Percentiles rank a stretch among this genome's conserved stretches.
Evolutionary conservation across 495 filamentous ascomycete species (phyloP).

Genomic region (Lindgomyces ingoldianus): DNA sequence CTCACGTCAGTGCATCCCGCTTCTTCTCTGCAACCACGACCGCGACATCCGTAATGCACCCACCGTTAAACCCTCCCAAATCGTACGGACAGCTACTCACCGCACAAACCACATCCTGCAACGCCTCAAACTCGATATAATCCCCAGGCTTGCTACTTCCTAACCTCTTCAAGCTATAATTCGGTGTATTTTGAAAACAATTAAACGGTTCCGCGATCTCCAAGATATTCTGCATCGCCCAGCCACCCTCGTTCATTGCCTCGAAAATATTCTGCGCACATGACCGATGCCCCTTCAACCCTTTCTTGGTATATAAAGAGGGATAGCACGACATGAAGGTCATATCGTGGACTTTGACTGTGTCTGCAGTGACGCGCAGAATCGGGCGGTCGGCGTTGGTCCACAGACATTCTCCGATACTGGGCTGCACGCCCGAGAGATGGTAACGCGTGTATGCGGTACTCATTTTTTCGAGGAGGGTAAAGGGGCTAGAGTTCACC

Average conservation of each 20-base stretch:
- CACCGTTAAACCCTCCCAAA: slow-evolving; percentile 46
- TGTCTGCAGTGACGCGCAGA: slow-evolving; percentile 40
- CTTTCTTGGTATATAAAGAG: slow-evolving; percentile 42
- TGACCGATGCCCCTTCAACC: slow-evolving; percentile 40
- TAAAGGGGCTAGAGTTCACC: slow-evolving; percentile 27
- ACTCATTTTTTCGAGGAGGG: slow-evolving; percentile 41
- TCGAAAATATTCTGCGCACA: slow-evolving; percentile 46
- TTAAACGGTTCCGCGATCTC: slow-evolving; percentile 47
- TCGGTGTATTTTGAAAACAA: slow-evolving; percentile 48
- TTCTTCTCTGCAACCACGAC: slow-evolving; percentile 37
- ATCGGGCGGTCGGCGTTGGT: slow-evolving; percentile 44
- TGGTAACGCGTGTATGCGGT: slow-evolving; percentile 48
- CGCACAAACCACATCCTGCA: slow-evolving; percentile 43
- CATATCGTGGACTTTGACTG: slow-evolving; percentile 47
- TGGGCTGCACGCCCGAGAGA: slow-evolving; percentile 40
- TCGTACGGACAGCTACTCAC: slow-evolving; percentile 49
- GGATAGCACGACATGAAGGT: slow-evolving; percentile 49
- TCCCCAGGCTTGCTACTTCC: slow-evolving; percentile 44
- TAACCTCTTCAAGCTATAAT: slow-evolving; percentile 45
- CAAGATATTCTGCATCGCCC: slow-evolving; percentile 26
- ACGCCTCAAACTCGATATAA: slow-evolving; percentile 46
- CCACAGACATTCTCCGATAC: slow-evolving; percentile 44
- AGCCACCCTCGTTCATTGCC: slow-evolving; percentile 35
- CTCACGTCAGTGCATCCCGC: neutral
- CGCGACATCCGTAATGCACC: slow-evolving; percentile 44